phyloP scores from a whole-genome alignment of 2,329 filamentous ascomycete genomes.

The Xylogone sp. region DNA sequence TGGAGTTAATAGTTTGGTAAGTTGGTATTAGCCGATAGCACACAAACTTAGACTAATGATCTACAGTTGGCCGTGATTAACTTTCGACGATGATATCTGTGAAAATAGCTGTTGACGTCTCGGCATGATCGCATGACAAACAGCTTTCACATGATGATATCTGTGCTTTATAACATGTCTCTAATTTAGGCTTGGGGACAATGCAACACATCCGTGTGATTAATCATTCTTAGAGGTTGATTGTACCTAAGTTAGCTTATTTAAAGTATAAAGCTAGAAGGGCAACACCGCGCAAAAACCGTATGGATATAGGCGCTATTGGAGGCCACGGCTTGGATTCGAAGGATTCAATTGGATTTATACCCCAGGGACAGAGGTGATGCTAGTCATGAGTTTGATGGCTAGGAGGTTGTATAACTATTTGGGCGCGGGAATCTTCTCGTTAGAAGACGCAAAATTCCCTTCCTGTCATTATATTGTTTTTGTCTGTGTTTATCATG shows the following conservation, averaged over 20 bases:
- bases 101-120: neutral
- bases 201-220: too few relatives aligned
- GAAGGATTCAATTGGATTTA: neutral
- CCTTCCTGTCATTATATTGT: neutral
- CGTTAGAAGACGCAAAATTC: neutral
- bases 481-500: neutral
- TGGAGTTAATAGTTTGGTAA: conserved; percentile 58
- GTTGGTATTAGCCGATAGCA: conserved; percentile 25
- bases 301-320: neutral
- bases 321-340: neutral
- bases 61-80: conserved; percentile 23
- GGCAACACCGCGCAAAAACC: too few relatives aligned
- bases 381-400: neutral
- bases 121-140: neutral
- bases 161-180: too few relatives aligned
- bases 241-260: too few relatives aligned
- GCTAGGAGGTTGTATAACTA: neutral
- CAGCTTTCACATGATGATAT: neutral
- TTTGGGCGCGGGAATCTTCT: neutral
- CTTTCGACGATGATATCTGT: conserved; percentile 14
- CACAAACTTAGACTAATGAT: conserved; percentile 7
- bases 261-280: too few relatives aligned
- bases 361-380: neutral
- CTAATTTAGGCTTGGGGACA: neutral
- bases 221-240: too few relatives aligned